Evolutionary conservation across 176 grass and related monocot species (phyloP), one percentile per base, ranked within the genome.

Genomic region (Saccharum officinarum): DNA sequence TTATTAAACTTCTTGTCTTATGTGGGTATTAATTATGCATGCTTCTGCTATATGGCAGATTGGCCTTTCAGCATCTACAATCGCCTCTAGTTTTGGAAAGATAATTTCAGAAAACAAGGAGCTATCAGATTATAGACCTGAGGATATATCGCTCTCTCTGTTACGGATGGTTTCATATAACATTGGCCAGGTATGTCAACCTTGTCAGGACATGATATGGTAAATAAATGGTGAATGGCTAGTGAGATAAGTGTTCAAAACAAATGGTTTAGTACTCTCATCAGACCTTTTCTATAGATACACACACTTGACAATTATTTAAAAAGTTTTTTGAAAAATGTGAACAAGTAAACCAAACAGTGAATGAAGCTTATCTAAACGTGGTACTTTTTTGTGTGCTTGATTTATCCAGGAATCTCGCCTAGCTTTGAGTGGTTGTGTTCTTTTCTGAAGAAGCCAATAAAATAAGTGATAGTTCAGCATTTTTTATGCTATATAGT

Each of bases 101-200:
- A 95, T 88, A 87, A 92, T 95, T 85, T 98, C 96, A 84, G 96
- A 94, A 80, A 87, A 91, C 73, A 98, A 98, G 84, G 96, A 98
- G 67, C 81, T 98, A 34, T 94, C 91, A 26, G 96, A 94, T 80
- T 98, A 98, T 84, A 91, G 84, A 85, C 96, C 93, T 26, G 96
- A 98, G 86, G 96, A 98, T 92, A 94, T 98, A 84, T 98, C 96
- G 73, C 96, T 98, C 81, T 98, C 96, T 49, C 90, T 98, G 41
- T 75, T 98, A 70, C 91, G 96, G 78, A 98, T 98, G 96, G 95
- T 98, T 82, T 98, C 96, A 75, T 98, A 98, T 73, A 98, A 98
- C 79, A 98, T 98, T 83, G 96, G 96, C 5, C 96, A 98, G 96
- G 96, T 95, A 88, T 67, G 65, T 64, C 82, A 75, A 44, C 82